These are phyloP conservation scores for Ambrosia hybrid DNA, from an alignment of 140 eudicot species.

Conservation along the genomic window DNA sequence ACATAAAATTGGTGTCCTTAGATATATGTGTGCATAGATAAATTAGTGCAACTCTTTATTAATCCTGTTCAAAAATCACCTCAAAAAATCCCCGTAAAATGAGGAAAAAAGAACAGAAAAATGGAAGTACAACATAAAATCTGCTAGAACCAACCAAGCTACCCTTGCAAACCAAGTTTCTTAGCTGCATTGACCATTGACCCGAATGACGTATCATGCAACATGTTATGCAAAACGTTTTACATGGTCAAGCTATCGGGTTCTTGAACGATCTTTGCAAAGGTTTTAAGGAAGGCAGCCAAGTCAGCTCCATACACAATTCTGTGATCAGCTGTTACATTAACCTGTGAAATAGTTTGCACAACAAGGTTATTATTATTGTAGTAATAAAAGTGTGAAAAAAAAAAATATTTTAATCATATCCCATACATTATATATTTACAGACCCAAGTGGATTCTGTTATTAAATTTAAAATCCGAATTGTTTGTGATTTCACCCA, in stretches of 20 bases:
- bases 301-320: conserved; percentile 87
- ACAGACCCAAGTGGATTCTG: neutral
- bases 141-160: conserved; percentile 28
- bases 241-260: conserved; percentile 84
- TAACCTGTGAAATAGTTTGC: conserved; percentile 51
- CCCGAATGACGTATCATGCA: conserved; percentile 15
- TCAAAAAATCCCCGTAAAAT: conserved; percentile 22
- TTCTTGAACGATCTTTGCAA: conserved; percentile 70
- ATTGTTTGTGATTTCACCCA: too few species aligned
- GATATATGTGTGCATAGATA: too few species aligned
- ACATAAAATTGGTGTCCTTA: neutral
- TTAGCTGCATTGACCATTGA: conserved; percentile 23
- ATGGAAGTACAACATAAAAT: conserved; percentile 33
- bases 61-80: conserved; percentile 24
- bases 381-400: neutral
- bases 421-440: neutral
- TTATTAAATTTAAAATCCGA: neutral
- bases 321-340: conserved; percentile 94
- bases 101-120: neutral
- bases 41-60: conserved; percentile 15
- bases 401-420: neutral
- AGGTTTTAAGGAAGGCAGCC: conserved; percentile 90
- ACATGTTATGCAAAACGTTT: conserved; percentile 27
- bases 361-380: neutral
- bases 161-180: conserved; percentile 33